phyloP scores from a whole-genome alignment of 1,139 yeast species.

The Pichiaceae sp. region DNA sequence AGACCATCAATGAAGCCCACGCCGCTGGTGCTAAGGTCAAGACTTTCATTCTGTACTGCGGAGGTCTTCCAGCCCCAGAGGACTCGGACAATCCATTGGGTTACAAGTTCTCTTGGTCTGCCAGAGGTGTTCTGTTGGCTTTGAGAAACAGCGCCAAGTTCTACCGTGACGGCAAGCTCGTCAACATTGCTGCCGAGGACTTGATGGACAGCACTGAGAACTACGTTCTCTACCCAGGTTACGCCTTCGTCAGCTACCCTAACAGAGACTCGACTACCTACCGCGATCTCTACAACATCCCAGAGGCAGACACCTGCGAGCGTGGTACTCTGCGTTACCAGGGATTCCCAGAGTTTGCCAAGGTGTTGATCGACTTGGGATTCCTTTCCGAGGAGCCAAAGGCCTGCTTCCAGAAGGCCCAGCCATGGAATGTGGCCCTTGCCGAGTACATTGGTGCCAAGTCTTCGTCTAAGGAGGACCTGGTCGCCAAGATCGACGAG shows the following conservation, averaged over 20 bases:
- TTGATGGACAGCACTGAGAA: slow-evolving; percentile 95
- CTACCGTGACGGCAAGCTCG: slow-evolving; percentile 81
- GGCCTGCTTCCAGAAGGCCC: slow-evolving; percentile 47
- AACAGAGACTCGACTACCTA: slow-evolving; percentile 96
- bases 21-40: slow-evolving; percentile 82
- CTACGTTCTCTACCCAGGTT: slow-evolving; percentile 93
- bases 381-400: slow-evolving; percentile 72
- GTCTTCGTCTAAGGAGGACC: slow-evolving; percentile 62
- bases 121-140: slow-evolving; percentile 94
- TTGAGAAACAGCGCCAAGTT: slow-evolving; percentile 88
- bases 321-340: slow-evolving; percentile 97
- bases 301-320: slow-evolving; percentile 94
- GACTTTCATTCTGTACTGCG: slow-evolving; percentile 93
- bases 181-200: slow-evolving; percentile 75
- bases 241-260: slow-evolving; percentile 90
- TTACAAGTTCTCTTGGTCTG: slow-evolving; percentile 98
- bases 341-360: slow-evolving; percentile 97
- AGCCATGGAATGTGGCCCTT: slow-evolving; percentile 86
- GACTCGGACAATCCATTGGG: slow-evolving; percentile 96
- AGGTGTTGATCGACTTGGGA: slow-evolving; percentile 90
- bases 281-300: slow-evolving; percentile 85
- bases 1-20: slow-evolving; percentile 97
- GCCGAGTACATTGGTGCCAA: slow-evolving; percentile 67
- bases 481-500: slow-evolving; percentile 64
- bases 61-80: slow-evolving; percentile 98